Evolutionary conservation across 345 rosid genomes (phyloP).

Genomic region (Crucihimalaya himalaica): DNA sequence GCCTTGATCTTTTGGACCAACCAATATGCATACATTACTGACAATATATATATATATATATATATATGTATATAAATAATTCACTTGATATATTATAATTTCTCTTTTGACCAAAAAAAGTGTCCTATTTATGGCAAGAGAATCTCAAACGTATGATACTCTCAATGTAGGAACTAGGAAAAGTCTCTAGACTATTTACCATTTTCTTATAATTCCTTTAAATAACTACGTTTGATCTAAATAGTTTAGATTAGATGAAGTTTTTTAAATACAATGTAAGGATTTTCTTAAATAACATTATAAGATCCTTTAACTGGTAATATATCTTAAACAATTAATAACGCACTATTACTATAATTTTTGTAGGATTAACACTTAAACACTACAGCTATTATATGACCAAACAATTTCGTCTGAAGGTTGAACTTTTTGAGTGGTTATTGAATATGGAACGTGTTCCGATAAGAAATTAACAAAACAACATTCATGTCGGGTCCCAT

Average conservation of each 20-base stretch:
- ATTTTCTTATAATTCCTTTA: slow-evolving; percentile 1
- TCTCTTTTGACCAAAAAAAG: slow-evolving; percentile 23
- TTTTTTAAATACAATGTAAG: background rate
- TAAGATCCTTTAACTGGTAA: background rate
- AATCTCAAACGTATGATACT: slow-evolving; percentile 39
- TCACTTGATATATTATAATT: slow-evolving; percentile 1
- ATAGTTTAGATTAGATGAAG: background rate
- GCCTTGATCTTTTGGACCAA: slow-evolving; percentile 9
- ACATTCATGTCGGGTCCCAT: slow-evolving; percentile 41
- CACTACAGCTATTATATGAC: background rate
- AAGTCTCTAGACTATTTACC: slow-evolving; percentile 12
- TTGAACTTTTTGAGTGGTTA: slow-evolving; percentile 30
- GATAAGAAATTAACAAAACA: slow-evolving; percentile 27
- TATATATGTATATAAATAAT: background rate
- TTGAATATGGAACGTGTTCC: slow-evolving; percentile 34
- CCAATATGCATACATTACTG: background rate
- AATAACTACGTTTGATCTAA: slow-evolving; percentile 1
- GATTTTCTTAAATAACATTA: background rate
- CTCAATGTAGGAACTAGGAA: slow-evolving; percentile 37
- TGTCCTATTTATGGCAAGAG: slow-evolving; percentile 35
- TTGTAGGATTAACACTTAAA: background rate
- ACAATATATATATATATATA: no score
- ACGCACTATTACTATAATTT: background rate
- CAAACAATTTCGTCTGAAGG: slow-evolving; percentile 7
- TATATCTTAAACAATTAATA: background rate